Percentiles rank a stretch among this genome's conserved stretches.
Conservation (phyloP, 306 rosid species). For the Crotalaria pallida region DNA sequence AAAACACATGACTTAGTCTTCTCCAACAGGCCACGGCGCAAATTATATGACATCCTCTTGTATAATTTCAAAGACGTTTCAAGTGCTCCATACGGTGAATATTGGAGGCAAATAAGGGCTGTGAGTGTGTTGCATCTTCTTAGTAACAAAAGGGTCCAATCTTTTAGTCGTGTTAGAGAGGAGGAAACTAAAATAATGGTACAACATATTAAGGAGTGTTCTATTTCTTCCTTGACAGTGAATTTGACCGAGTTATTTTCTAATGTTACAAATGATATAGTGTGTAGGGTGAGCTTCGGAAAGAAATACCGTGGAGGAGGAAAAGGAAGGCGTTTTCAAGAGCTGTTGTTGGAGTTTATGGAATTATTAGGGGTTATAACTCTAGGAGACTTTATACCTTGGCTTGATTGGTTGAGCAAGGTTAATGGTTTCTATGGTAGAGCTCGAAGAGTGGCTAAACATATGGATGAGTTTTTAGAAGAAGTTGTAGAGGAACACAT, state of each 20-base stretch:
- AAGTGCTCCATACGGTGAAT: neutral
- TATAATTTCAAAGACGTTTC: constrained; percentile 4
- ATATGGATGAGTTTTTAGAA: constrained; percentile 13
- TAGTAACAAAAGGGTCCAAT: constrained; percentile 6
- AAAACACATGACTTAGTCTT: constrained; percentile 10
- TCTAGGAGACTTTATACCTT: constrained; percentile 19
- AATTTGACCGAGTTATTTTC: neutral
- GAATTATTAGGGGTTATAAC: constrained; percentile 10
- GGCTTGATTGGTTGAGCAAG: constrained; percentile 26
- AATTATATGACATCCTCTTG: neutral
- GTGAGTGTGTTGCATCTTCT: constrained; percentile 5
- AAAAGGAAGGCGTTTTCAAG: constrained; percentile 6
- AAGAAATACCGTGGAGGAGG: constrained; percentile 11
- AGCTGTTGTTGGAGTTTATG: constrained; percentile 4
- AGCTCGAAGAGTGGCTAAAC: constrained; percentile 4
- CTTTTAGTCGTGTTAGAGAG: neutral
- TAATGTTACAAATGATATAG: neutral
- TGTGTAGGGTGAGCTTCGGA: constrained; percentile 4
- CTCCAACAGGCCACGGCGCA: constrained; percentile 11
- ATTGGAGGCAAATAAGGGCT: constrained; percentile 7
- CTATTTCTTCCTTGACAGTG: neutral
- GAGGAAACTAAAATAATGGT: constrained; percentile 15
- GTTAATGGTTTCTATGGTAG: constrained; percentile 11
- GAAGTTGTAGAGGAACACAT: neutral
- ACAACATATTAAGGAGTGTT: neutral